Conservation (phyloP, 1,284 basidiomycete genomes). For the Papiliotrema fonsecae region DNA sequence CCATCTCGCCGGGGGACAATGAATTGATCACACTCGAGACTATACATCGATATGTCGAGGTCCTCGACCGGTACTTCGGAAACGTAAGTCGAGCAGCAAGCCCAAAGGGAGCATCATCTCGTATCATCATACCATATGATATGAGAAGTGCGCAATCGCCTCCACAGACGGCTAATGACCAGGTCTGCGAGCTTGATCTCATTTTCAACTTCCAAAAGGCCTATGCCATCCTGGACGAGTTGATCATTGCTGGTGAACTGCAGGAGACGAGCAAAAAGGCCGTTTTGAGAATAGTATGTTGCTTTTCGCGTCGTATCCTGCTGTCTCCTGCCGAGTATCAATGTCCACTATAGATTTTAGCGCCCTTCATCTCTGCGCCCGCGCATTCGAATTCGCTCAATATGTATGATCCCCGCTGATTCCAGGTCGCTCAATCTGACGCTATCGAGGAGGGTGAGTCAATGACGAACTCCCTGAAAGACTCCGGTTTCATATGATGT, state of each 20-base stretch:
- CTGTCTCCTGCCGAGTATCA: background rate
- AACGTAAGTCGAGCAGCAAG: conserved; percentile 82
- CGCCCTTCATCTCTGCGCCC: no score
- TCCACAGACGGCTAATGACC: no score
- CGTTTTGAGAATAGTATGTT: conserved; percentile 73
- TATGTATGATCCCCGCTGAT: no score
- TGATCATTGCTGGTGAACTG: conserved; percentile 95
- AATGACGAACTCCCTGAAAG: conserved; percentile 17
- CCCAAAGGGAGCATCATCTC: background rate
- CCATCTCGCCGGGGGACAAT: conserved; percentile 85
- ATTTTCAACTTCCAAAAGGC: conserved; percentile 99
- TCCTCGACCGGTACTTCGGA: conserved; percentile 98
- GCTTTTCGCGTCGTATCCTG: conserved; percentile 46
- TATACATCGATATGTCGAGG: conserved; percentile 97
- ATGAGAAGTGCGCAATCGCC: no score
- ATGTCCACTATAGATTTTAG: no score
- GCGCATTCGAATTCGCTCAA: no score
- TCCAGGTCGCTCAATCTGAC: conserved; percentile 50
- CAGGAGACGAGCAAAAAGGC: conserved; percentile 99
- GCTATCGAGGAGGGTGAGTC: conserved; percentile 52
- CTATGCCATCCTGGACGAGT: conserved; percentile 95
- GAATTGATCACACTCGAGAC: conserved; percentile 89
- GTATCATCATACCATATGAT: no score
- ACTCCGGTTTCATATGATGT: conserved; percentile 18
- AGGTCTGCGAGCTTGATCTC: conserved; percentile 94